Base-by-base conservation (phyloP, 345 rosid species). In the Trapa incisa region DNA sequence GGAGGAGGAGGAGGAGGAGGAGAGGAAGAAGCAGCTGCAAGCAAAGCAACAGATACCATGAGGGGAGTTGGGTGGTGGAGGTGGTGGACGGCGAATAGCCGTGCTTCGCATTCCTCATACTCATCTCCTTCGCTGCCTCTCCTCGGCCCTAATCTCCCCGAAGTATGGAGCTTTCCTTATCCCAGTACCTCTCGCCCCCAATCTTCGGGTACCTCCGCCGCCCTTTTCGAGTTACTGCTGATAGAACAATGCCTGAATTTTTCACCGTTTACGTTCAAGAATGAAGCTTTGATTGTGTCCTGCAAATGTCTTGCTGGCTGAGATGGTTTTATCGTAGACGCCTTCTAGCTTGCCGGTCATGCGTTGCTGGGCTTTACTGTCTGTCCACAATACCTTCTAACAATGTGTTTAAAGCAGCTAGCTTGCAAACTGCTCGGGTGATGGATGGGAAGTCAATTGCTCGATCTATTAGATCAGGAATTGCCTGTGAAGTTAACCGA, bases 391-490 rank as follows among this genome's bases (percentile, higher is more conserved):
- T 22, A 22, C 29, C 29, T 22, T 22, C 29, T 22, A 22, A 22
- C 29, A 22, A 4, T 45, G n/a, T 43, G 61, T 42, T 63, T 67
- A 32, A 62, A 71, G 72, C 53, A 64, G 71, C 47, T 2, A 57
- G 64, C 65, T 64, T 64, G 42, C 61, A 67, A 36, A 67, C 71
- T 52, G 75, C 75, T 47, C 64, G 61, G 42, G 67, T 74, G 50
- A 61, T 77, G 9, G 70, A 77, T 1, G 77, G 80, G 37, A 77
- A 69, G 22, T 66, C 68, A 7, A 71, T 71, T 45, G 77, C 78
- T 42, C 56, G 65, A 42, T 65, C 70, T 17, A 74, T 77, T 45
- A 71, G 48, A 8, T 66, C 67, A 2, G 66, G 69, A 66, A 63
- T 74, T 12, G 66, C 75, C 13, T 17, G 8, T 42, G 71, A 78